These are phyloP conservation scores for Symbiodinium pilosum DNA, from an alignment of 73 alveolate species.

Conservation along the genomic window DNA sequence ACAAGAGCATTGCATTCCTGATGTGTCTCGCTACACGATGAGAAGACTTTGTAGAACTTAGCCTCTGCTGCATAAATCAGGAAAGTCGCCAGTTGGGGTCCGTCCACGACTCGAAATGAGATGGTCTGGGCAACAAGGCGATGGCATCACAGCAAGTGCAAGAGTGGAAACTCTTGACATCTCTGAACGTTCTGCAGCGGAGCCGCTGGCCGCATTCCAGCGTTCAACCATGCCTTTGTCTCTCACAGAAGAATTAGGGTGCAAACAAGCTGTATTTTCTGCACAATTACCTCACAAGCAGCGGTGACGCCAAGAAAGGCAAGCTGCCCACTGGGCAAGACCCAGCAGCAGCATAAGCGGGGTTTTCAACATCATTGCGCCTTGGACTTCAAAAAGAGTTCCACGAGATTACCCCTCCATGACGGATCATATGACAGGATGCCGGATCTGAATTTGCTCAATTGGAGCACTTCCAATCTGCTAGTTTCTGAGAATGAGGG, in stretches of 20 bases:
- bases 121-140: not conserved
- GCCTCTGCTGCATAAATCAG: too few relatives aligned
- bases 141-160: not conserved
- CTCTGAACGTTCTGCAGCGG: not conserved
- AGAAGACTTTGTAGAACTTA: too few relatives aligned
- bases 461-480: too few relatives aligned
- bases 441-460: too few relatives aligned
- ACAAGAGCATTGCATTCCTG: slow-evolving; percentile 21
- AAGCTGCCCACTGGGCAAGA: not conserved
- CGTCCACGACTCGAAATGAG: not conserved
- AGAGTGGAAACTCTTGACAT: not conserved
- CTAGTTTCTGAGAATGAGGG: too few relatives aligned
- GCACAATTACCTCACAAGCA: too few relatives aligned
- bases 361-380: not conserved
- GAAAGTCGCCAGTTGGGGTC: not conserved
- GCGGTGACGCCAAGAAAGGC: not conserved
- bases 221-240: slow-evolving; percentile 8
- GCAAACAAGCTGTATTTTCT: too few relatives aligned
- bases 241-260: too few relatives aligned
- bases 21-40: too few relatives aligned
- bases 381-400: not conserved
- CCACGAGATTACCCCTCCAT: too few relatives aligned
- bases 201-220: slow-evolving; percentile 43
- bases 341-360: not conserved
- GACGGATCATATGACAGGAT: too few relatives aligned